Evolutionary conservation across 768 basidiomycete species (phyloP).

Genomic region (Coprinopsis strossmayeri): DNA sequence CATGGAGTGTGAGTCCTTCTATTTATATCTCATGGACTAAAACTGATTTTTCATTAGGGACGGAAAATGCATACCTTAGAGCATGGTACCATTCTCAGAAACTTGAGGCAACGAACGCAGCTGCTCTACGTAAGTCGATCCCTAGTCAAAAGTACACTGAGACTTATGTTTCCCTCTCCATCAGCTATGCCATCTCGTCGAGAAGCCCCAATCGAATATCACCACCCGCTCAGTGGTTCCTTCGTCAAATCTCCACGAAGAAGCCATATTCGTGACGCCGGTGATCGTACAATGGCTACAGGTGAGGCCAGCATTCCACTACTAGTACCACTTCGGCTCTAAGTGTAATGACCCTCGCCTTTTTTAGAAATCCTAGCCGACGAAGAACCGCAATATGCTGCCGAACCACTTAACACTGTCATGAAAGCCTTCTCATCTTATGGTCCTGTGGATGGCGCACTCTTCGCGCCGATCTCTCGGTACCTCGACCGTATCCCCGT

Average conservation of each 20-base stretch:
- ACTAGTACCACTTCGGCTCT: background rate
- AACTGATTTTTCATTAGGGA: slow-evolving; percentile 45
- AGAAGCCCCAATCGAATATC: slow-evolving; percentile 41
- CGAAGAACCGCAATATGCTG: slow-evolving; percentile 24
- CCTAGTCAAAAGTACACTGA: background rate
- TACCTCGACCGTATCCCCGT: slow-evolving; percentile 67
- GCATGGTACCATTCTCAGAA: slow-evolving; percentile 72
- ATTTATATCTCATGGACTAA: background rate
- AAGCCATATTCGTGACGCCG: slow-evolving; percentile 63
- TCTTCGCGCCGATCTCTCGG: slow-evolving; percentile 55
- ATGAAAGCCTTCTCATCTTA: slow-evolving; percentile 76
- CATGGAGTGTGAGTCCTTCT: slow-evolving; percentile 69
- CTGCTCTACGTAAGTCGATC: slow-evolving; percentile 34
- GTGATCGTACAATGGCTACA: slow-evolving; percentile 60
- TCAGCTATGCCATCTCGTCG: slow-evolving; percentile 55
- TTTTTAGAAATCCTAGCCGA: slow-evolving; percentile 23
- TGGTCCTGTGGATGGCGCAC: slow-evolving; percentile 45
- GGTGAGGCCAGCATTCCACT: slow-evolving; percentile 26
- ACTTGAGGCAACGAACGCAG: slow-evolving; percentile 33
- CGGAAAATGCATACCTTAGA: slow-evolving; percentile 86
- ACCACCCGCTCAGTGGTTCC: slow-evolving; percentile 31
- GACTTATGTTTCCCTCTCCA: background rate
- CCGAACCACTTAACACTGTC: slow-evolving; percentile 71
- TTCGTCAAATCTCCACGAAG: slow-evolving; percentile 60
- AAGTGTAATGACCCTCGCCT: background rate